phyloP scores from a whole-genome alignment of 1,139 yeast species.

The Kodamaea sp. region DNA sequence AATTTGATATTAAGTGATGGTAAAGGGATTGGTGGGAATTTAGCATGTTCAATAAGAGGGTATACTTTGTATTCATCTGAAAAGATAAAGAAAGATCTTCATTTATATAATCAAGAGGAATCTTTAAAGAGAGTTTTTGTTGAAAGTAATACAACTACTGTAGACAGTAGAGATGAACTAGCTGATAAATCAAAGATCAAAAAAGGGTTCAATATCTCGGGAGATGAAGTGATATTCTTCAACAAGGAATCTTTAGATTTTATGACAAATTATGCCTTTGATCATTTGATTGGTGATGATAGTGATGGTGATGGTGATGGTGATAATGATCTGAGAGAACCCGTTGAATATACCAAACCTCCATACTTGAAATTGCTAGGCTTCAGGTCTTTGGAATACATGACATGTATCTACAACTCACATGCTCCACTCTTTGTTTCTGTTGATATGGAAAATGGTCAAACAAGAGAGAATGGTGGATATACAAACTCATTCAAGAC shows the following conservation, averaged over 20 bases:
- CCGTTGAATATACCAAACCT: slow-evolving; percentile 21
- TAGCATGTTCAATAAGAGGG: slow-evolving; percentile 69
- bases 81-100: slow-evolving; percentile 39
- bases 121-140: slow-evolving; percentile 51
- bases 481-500: slow-evolving; percentile 64
- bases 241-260: slow-evolving; percentile 26
- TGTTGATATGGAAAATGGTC: slow-evolving; percentile 38
- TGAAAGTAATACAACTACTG: slow-evolving; percentile 30
- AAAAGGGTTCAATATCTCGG: slow-evolving; percentile 27
- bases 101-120: slow-evolving; percentile 47
- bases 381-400: slow-evolving; percentile 45
- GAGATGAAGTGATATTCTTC: slow-evolving; percentile 27
- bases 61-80: slow-evolving; percentile 61
- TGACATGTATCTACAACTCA: slow-evolving; percentile 51
- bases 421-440: slow-evolving; percentile 58
- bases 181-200: slow-evolving; percentile 14
- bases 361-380: slow-evolving; percentile 60
- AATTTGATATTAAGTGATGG: slow-evolving; percentile 46
- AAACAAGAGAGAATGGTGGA: slow-evolving; percentile 23
- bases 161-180: slow-evolving; percentile 20
- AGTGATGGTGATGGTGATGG: slow-evolving; percentile 12
- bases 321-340: slow-evolving; percentile 11
- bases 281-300: slow-evolving; percentile 23
- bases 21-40: slow-evolving; percentile 31
- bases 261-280: slow-evolving; percentile 35